Percentiles rank a stretch among this genome's conserved stretches.
These are phyloP conservation scores for Clavispora vitiphila DNA, from an alignment of 805 yeast genomes.

Conservation along the genomic window DNA sequence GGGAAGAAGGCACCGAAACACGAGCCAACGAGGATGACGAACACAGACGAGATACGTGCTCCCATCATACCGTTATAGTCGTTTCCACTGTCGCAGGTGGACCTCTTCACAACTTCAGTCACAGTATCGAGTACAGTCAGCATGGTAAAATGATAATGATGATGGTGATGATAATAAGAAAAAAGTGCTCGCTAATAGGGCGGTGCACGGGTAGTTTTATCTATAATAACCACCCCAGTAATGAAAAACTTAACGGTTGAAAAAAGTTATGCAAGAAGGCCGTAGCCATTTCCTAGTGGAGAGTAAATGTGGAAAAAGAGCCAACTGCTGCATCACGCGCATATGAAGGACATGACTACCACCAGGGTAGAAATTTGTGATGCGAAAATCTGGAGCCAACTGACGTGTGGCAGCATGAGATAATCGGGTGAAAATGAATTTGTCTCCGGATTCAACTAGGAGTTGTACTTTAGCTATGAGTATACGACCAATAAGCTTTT, in stretches of 20 bases:
- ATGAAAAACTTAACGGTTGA: not conserved
- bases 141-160: not conserved
- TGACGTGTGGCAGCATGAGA: no score
- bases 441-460: no score
- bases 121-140: not conserved
- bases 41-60: constrained; percentile 57
- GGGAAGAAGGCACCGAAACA: constrained; percentile 59
- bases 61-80: constrained; percentile 44
- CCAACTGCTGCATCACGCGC: not conserved
- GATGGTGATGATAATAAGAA: not conserved
- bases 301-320: not conserved
- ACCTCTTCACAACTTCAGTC: constrained; percentile 18
- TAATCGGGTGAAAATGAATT: no score
- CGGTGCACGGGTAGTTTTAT: not conserved
- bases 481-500: no score
- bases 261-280: not conserved
- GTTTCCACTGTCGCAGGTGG: constrained; percentile 35
- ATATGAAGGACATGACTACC: not conserved
- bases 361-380: not conserved
- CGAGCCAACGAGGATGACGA: constrained; percentile 54
- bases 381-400: not conserved
- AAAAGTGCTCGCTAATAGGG: no score
- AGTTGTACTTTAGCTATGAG: no score
- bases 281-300: not conserved
- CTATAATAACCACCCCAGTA: not conserved